Evolutionary conservation across 805 yeast species (phyloP), one percentile per base, ranked within the genome.

Genomic region (Kodamaea hsintzibuensis): DNA sequence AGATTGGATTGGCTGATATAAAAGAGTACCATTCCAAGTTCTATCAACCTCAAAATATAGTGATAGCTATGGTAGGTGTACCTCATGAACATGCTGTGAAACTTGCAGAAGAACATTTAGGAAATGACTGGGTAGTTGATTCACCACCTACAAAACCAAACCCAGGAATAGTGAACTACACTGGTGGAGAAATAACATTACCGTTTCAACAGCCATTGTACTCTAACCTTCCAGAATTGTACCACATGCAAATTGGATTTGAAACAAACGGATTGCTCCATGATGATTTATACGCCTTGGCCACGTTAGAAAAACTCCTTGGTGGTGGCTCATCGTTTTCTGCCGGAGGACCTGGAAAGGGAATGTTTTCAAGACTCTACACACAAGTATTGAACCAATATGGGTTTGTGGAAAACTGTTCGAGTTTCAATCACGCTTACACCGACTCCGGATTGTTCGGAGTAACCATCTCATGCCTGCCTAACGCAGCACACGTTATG

Each of bases 271-370:
- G 97, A 1, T 86, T 91, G 33, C 81, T 83, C 50, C 86, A 88
- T 65, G 90, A 89, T 16, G 98, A 95, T 62, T 84, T 92, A 44
- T 95, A 95, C 64, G 96, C 96, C 1, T 75, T 91, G 40, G 97
- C 98, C 1, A 85, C 91, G 1, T 77, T 95, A 54, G 98, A 95
- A 68, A 90, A 92, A 55, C 76, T 93, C 18, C 74, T 95, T 12
- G 99, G 99, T 43, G 98, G 98, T 38, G 99, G 98, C 54, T 96
- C 97, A 4, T 91, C 98, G 1, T 95, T 95, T 66, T 86, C 96
- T 16, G 98, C 99, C 8, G 99, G 99, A 60, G 99, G 99, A 0
- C 99, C 99, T 14, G 99, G 99, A 51, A 95, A 95, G 71, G 99
- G 99, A 3, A 92, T 95, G 98, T 95, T 91, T 68, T 90, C 97